These are phyloP conservation scores for Colletotrichum sp. DNA, from an alignment of 2,329 filamentous ascomycete genomes.

Conservation along the genomic window DNA sequence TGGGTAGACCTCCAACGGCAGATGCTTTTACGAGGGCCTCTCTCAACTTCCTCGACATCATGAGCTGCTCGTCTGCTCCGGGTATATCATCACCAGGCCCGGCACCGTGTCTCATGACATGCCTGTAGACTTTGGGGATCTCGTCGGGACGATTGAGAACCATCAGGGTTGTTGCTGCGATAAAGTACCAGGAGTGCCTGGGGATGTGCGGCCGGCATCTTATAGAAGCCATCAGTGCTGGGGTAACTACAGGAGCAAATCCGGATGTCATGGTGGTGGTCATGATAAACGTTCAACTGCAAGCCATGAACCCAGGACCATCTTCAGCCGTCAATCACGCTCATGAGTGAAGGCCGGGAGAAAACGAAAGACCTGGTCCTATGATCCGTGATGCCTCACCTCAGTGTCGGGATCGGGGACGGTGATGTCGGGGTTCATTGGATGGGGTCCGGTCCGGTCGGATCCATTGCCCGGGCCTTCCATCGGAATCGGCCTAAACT, in stretches of 20 bases:
- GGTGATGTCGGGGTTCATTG: not conserved
- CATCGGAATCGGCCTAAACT: not conserved
- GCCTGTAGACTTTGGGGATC: slow-evolving; percentile 46
- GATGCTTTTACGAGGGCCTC: slow-evolving; percentile 55
- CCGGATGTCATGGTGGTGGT: slow-evolving; percentile 7
- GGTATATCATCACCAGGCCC: slow-evolving; percentile 25
- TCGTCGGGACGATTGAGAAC: slow-evolving; percentile 55
- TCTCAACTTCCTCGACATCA: slow-evolving; percentile 49
- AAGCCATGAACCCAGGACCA: not conserved
- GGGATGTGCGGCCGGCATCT: slow-evolving; percentile 46
- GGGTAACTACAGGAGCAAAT: slow-evolving; percentile 39
- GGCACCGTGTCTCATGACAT: slow-evolving; percentile 40
- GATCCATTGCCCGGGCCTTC: not conserved
- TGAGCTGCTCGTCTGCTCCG: slow-evolving; percentile 40
- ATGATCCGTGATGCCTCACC: not conserved
- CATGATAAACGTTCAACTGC: not conserved
- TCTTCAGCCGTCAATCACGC: not conserved
- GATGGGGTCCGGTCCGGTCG: not conserved
- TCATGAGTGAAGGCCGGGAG: not conserved
- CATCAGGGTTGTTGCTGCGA: slow-evolving; percentile 49
- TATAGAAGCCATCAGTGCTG: slow-evolving; percentile 44
- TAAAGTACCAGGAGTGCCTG: slow-evolving; percentile 51
- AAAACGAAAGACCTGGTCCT: not conserved
- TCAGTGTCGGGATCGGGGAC: not conserved
- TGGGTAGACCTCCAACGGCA: slow-evolving; percentile 53